Evolutionary conservation across 805 yeast species (phyloP).

Genomic region (Hanseniaspora thailandica): DNA sequence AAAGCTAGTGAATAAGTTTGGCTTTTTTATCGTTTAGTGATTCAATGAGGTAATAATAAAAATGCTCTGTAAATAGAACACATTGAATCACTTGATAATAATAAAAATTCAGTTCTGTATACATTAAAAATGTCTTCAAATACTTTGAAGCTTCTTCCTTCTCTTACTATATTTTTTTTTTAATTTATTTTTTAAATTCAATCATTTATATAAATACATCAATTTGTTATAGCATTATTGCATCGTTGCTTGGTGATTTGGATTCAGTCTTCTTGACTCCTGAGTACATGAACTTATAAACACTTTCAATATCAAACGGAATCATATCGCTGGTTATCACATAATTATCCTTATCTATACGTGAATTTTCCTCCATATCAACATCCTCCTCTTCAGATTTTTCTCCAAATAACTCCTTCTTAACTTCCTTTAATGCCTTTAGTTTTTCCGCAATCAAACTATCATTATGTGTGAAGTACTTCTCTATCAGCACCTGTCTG

Average conservation of each 20-base stretch:
- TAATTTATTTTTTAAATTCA: too few species aligned
- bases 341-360: slow-evolving; percentile 18
- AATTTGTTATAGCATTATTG: neutral
- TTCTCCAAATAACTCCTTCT: slow-evolving; percentile 5
- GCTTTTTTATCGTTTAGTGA: neutral
- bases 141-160: neutral
- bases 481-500: slow-evolving; percentile 11
- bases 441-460: neutral
- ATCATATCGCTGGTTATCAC: slow-evolving; percentile 18
- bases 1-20: slow-evolving; percentile 16
- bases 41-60: neutral
- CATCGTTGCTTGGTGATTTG: neutral
- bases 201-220: too few species aligned
- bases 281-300: slow-evolving; percentile 36
- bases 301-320: slow-evolving; percentile 31
- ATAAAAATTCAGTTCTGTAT: too few species aligned
- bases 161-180: neutral
- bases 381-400: slow-evolving; percentile 39
- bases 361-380: slow-evolving; percentile 15
- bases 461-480: slow-evolving; percentile 10
- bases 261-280: slow-evolving; percentile 25
- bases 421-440: slow-evolving; percentile 1
- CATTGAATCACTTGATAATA: neutral
- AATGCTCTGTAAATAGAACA: neutral
- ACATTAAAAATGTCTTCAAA: neutral